Conservation (phyloP, 2,329 filamentous ascomycete species). For the Leptographium procerum region DNA sequence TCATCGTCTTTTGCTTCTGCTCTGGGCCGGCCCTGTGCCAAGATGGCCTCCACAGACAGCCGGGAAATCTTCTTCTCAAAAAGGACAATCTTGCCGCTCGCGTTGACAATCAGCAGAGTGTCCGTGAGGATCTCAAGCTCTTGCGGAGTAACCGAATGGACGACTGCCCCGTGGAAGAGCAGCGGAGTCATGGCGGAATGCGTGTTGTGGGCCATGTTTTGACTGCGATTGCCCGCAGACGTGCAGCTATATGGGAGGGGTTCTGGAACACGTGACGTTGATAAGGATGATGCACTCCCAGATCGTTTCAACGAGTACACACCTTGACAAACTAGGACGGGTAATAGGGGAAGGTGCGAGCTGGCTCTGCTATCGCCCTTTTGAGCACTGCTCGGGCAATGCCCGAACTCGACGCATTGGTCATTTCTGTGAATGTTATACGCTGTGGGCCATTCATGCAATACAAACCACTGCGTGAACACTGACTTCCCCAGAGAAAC, state of each 20-base stretch:
- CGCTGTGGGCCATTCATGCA: too few relatives aligned
- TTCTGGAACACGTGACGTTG: too few relatives aligned
- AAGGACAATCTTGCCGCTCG: background rate
- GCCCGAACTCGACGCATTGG: too few relatives aligned
- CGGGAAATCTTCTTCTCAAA: background rate
- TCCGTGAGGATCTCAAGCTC: background rate
- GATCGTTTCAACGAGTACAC: too few relatives aligned
- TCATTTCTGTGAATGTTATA: too few relatives aligned
- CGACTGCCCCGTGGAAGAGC: conserved; percentile 1
- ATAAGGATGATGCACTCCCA: too few relatives aligned
- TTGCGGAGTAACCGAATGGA: background rate
- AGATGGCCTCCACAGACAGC: background rate
- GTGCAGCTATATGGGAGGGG: background rate
- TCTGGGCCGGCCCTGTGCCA: background rate
- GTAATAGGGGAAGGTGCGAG: too few relatives aligned
- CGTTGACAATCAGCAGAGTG: background rate
- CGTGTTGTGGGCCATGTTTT: background rate
- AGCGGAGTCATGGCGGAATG: background rate
- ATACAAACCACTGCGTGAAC: too few relatives aligned
- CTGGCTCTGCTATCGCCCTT: too few relatives aligned
- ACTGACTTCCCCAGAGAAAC: too few relatives aligned
- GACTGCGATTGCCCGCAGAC: background rate
- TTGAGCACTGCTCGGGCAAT: too few relatives aligned
- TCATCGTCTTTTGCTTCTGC: background rate
- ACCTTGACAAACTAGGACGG: too few relatives aligned